phyloP scores from a whole-genome alignment of 306 rosid genomes.

The Gleditsia sinensis region DNA sequence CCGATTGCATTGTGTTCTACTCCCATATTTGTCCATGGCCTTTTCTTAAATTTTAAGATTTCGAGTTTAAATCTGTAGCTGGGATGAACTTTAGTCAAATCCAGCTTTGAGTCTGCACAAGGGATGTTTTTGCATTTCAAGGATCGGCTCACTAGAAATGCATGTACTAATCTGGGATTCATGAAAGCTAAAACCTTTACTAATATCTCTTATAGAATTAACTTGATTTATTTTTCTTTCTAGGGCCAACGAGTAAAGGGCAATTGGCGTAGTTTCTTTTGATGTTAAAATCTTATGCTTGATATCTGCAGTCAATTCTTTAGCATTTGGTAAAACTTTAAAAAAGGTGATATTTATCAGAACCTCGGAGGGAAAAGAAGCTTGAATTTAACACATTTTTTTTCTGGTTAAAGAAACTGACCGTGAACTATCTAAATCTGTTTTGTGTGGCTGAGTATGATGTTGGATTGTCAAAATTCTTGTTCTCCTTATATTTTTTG shows the following conservation, averaged over 20 bases:
- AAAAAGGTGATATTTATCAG: not conserved
- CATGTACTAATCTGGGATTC: not conserved
- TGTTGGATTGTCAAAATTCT: constrained; percentile 18
- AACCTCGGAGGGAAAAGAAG: not conserved
- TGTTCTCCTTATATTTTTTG: not conserved
- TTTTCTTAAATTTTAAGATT: constrained; percentile 21
- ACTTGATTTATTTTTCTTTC: not conserved
- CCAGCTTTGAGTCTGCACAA: not conserved
- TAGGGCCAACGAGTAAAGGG: not conserved
- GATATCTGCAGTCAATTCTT: not conserved
- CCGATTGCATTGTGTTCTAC: not conserved
- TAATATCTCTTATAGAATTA: not conserved
- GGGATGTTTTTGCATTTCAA: constrained; percentile 26
- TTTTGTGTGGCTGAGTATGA: constrained; percentile 1
- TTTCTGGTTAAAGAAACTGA: not conserved
- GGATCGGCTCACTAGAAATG: constrained; percentile 11
- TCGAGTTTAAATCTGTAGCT: constrained; percentile 2
- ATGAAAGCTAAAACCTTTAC: not conserved
- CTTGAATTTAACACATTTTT: not conserved
- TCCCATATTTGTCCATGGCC: not conserved
- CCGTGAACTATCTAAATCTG: constrained; percentile 7
- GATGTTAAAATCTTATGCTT: not conserved
- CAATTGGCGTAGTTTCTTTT: too few species aligned
- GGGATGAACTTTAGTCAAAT: not conserved
- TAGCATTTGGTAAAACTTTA: constrained; percentile 22